A percentile compares a stretch with the other conserved stretches of the same genome.
phyloP scores from a whole-genome alignment of 129 eudicot genomes.

The Flaveria brownii region DNA sequence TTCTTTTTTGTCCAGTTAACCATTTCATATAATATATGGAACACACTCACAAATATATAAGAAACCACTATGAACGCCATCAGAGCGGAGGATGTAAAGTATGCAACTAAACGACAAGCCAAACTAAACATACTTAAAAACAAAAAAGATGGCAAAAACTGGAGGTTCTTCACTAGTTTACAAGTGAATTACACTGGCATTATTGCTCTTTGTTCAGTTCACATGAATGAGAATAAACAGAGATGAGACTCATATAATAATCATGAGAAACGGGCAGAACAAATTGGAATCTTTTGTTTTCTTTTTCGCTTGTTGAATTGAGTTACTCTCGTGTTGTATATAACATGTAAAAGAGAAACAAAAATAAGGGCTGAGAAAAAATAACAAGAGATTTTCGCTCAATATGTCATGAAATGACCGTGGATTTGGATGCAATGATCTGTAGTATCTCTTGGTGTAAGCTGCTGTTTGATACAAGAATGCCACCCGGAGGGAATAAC shows the following conservation, averaged over 20 bases:
- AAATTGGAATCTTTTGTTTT: conserved; percentile 4
- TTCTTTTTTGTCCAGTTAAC: too few relatives aligned
- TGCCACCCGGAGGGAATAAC: conserved; percentile 73
- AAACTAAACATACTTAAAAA: neutral
- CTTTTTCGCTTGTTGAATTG: conserved; percentile 1
- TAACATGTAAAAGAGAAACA: conserved; percentile 12
- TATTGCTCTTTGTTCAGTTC: neutral
- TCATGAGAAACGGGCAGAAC: neutral
- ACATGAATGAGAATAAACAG: neutral
- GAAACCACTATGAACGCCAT: too few relatives aligned
- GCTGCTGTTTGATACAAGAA: conserved; percentile 67
- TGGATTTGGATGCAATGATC: conserved; percentile 54
- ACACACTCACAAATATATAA: too few relatives aligned
- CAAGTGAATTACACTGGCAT: neutral
- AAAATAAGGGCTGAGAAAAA: neutral
- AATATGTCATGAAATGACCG: conserved; percentile 34
- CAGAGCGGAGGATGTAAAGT: neutral
- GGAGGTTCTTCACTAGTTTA: neutral
- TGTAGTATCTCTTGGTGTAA: conserved; percentile 62
- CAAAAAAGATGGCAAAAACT: neutral
- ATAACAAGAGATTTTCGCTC: neutral
- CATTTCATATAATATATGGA: too few relatives aligned
- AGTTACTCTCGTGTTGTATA: conserved; percentile 9
- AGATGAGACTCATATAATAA: neutral
- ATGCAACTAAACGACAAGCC: neutral